Base-by-base conservation (phyloP, 768 basidiomycete species). In the Mycena chlorophos region DNA sequence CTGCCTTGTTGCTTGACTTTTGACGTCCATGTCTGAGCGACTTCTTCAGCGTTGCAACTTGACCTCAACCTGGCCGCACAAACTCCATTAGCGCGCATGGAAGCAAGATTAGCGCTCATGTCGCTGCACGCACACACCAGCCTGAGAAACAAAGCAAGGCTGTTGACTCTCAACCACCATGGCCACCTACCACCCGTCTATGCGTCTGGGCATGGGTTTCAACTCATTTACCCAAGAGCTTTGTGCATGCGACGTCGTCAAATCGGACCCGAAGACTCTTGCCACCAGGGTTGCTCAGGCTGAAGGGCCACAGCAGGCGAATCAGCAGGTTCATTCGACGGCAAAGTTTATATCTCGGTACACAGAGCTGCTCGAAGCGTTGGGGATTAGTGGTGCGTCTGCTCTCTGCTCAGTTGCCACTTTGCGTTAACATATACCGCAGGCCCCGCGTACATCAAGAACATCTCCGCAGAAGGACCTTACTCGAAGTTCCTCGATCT, bases 141-240 rank as follows among this genome's bases (percentile, higher is more conserved):
- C 39, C 38, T 3, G 12, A 43, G 20, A 29, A 43, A 22, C 20
- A 17, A 23, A 16, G 16, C 34, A 17, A 5, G 5, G n/a, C 34
- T 37, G 10, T 37, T 37, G 34, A 37, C 34, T 37, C 34, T 10
- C 34, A 37, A 37, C 40, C 40, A 42, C 40, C 40, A 42, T 42
- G 40, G 20, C n/a, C 22, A 8, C 40, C 14, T 42, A 8, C 40
- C 14, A 42, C 22, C 20, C 40, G 40, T 5, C 40, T 20, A 8
- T 42, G 34, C 27, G 19, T 10, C 16, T n/a, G n/a, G 59, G 56
- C 3, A 4, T 47, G 3, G 55, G 56, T 38, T 61, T 54, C 19
- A n/a, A n/a, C n/a, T n/a, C n/a, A n/a, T n/a, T n/a, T n/a, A n/a
- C n/a, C n/a, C n/a, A n/a, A n/a, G n/a, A n/a, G n/a, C n/a, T n/a